phyloP scores from a whole-genome alignment of 2,329 filamentous ascomycete species.

The Pseudogymnoascus sp. region DNA sequence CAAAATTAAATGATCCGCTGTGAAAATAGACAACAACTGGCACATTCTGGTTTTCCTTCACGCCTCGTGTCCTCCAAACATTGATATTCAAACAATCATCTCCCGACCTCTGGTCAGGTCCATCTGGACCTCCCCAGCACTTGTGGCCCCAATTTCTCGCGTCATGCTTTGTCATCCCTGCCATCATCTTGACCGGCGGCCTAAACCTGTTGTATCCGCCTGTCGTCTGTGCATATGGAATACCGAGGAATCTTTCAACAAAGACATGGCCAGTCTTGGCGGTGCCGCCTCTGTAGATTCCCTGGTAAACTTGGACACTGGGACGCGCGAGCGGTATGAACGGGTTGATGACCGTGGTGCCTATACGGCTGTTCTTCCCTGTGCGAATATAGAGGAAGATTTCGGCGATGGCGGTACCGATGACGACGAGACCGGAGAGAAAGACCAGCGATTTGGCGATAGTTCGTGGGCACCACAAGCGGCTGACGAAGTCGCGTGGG shows the following conservation, averaged over 20 bases:
- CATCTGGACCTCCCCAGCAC: neutral
- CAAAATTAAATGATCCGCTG: constrained; percentile 53
- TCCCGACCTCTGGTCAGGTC: constrained; percentile 18
- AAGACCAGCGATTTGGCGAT: neutral
- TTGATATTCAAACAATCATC: constrained; percentile 48
- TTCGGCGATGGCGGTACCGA: neutral
- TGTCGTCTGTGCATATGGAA: constrained; percentile 40
- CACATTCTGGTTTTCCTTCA: constrained; percentile 24
- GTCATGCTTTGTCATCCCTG: neutral
- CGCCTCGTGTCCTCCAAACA: constrained; percentile 32
- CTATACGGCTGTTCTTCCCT: constrained; percentile 5
- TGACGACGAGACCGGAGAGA: neutral
- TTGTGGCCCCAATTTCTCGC: neutral
- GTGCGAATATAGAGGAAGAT: neutral
- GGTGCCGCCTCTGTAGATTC: neutral
- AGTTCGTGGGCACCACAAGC: neutral
- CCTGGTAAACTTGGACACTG: constrained; percentile 3
- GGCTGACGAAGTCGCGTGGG: constrained; percentile 1
- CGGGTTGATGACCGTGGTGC: neutral
- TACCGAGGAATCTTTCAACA: constrained; percentile 36
- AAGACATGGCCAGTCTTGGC: constrained; percentile 19
- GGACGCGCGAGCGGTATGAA: constrained; percentile 1
- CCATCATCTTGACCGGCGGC: constrained; percentile 34
- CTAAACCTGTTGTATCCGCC: constrained; percentile 37
- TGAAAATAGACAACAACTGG: constrained; percentile 54